Conservation (phyloP, 345 rosid species). For the Populus tremula region DNA sequence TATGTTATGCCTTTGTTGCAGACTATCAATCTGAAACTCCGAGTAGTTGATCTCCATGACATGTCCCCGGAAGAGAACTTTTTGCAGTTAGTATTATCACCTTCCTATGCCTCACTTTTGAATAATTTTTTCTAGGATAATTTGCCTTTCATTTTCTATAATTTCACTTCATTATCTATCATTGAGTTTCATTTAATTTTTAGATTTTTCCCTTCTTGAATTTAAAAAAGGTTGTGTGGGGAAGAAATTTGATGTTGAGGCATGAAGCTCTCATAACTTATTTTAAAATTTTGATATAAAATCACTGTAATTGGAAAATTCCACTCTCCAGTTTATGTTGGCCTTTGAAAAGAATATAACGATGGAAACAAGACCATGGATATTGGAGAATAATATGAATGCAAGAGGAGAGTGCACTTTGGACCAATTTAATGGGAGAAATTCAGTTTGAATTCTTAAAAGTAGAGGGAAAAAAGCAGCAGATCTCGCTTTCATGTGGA, state of each 20-base stretch:
- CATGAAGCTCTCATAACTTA: not conserved
- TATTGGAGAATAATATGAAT: no score
- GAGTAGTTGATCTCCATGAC: slow-evolving; percentile 55
- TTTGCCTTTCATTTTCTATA: not conserved
- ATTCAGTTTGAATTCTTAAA: no score
- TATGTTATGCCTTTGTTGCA: slow-evolving; percentile 58
- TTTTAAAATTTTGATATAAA: not conserved
- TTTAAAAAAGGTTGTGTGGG: not conserved
- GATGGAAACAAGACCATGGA: no score
- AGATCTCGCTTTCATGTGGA: no score
- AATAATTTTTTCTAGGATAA: not conserved
- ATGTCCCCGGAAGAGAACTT: slow-evolving; percentile 57
- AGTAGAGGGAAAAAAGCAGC: no score
- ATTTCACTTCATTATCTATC: not conserved
- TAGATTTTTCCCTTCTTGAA: not conserved
- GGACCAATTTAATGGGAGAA: no score
- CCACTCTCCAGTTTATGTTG: not conserved
- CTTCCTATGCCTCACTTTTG: no score
- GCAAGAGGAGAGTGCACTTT: no score
- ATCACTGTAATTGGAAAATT: not conserved
- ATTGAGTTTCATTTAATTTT: not conserved
- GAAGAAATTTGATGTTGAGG: no score
- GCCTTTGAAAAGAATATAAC: not conserved
- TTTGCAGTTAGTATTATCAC: slow-evolving; percentile 43
- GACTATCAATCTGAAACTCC: slow-evolving; percentile 54